phyloP scores from a whole-genome alignment of 129 eudicot genomes.

The Pittosporum tobira region DNA sequence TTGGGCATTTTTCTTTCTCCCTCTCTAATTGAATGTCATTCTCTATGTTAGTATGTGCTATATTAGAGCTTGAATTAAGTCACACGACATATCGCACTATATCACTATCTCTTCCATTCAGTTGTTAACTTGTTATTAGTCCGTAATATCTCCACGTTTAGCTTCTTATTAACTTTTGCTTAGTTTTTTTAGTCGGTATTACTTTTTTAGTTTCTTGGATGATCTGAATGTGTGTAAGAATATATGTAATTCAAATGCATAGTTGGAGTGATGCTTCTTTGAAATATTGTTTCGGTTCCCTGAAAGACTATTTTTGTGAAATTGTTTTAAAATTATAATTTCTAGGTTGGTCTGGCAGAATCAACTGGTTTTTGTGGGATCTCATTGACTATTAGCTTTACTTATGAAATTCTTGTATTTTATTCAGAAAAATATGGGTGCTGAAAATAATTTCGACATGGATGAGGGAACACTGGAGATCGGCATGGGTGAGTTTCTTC shows the following conservation, averaged over 20 bases:
- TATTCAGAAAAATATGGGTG: conserved; percentile 48
- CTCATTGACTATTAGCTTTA: neutral
- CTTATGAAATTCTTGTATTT: neutral
- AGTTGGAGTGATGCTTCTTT: neutral
- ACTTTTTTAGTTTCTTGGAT: neutral
- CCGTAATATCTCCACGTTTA: neutral
- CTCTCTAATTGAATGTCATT: too few species aligned
- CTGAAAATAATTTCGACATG: conserved; percentile 43
- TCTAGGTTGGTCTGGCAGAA: neutral
- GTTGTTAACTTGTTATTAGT: too few species aligned
- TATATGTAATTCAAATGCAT: neutral
- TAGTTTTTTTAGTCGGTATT: neutral
- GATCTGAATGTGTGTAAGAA: neutral
- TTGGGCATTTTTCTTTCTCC: conserved; percentile 40
- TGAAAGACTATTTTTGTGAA: neutral
- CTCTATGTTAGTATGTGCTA: too few species aligned
- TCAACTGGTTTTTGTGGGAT: neutral
- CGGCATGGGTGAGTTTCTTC: conserved; percentile 72
- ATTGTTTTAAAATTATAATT: neutral
- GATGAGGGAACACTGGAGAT: conserved; percentile 88
- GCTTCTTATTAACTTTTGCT: neutral
- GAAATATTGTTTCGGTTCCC: neutral
- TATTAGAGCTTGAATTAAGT: too few species aligned
- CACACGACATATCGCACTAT: too few species aligned
- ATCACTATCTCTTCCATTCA: too few species aligned